Base-by-base conservation (phyloP, 2,329 filamentous ascomycete genomes). In the Sporothrix schenckii region DNA sequence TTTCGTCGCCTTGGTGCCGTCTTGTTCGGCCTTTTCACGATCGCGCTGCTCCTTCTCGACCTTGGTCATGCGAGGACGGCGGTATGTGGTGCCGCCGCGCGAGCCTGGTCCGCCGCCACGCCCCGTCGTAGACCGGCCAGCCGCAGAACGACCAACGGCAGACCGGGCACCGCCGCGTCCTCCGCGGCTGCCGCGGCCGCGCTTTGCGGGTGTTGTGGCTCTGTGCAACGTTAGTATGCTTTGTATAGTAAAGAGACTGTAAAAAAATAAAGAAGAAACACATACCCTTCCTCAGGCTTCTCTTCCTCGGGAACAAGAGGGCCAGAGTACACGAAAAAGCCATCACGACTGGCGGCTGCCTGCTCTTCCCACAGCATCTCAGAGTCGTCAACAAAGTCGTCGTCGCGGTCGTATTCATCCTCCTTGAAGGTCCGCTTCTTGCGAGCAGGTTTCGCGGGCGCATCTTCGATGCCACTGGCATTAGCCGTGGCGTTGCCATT, bases 241-340 rank as follows among this genome's bases (percentile, higher is more conserved):
- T 3, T 52, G 41, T 47, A 44, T n/a, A 68, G 53, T 70, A 34
- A 47, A 66, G 19, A 30, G 41, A 67, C 34, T 10, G 68, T 39
- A 44, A 44, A 71, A 72, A 69, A 73, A 76, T 5, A 52, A 69
- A 66, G 44, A 21, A 72, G 47, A 58, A 70, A 61, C 34, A 84
- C 85, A 73, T 84, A 87, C 85, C 82, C 83, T 70, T 80, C 78
- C 74, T 83, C 80, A 49, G 86, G 85, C 80, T 95, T 94, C 81
- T 97, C 91, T 27, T 90, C 92, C 80, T 97, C 93, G 5, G 91
- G 91, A 27, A 98, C 87, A 61, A 99, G 83, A 10, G 94, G 94
- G 3, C 95, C 95, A 72, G 92, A 96, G 80, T 97, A 99, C 1
- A 99, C 95, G 78, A 98, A 99, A 83, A 98, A 99, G 0, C 95